Percentiles rank a stretch among this genome's conserved stretches.
Conservation (phyloP, 805 yeast genomes). For the Candida boleticola region DNA sequence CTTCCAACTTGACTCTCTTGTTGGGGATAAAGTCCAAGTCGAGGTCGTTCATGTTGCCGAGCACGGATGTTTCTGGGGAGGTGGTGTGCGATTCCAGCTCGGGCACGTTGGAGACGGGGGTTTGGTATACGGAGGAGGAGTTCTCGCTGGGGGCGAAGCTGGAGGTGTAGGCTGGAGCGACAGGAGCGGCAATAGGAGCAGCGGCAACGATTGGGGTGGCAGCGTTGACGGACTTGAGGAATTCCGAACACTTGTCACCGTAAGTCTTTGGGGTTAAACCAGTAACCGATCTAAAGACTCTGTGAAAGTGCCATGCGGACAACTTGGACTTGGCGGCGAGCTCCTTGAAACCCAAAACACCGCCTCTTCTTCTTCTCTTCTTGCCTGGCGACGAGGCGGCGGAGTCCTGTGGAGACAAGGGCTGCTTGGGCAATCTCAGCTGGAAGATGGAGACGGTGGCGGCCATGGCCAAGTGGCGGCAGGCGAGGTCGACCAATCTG, state of each 20-base stretch:
- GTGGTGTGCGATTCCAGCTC: not conserved
- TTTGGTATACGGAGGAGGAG: not conserved
- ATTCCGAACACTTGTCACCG: slow-evolving; percentile 79
- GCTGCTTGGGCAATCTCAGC: slow-evolving; percentile 18
- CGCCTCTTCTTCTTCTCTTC: slow-evolving; percentile 66
- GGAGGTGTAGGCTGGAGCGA: not conserved
- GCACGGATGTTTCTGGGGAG: not conserved
- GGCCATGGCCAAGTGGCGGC: slow-evolving; percentile 79
- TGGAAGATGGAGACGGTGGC: slow-evolving; percentile 51
- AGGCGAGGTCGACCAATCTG: slow-evolving; percentile 70
- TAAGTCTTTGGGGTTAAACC: slow-evolving; percentile 87
- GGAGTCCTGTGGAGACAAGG: slow-evolving; percentile 17
- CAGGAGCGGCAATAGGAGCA: not conserved
- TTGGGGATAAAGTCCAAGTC: not conserved
- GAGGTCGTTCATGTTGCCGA: not conserved
- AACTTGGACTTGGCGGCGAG: slow-evolving; percentile 80
- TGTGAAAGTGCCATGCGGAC: slow-evolving; percentile 91
- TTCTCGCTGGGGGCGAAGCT: not conserved
- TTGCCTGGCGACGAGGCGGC: slow-evolving; percentile 13
- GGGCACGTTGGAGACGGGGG: not conserved
- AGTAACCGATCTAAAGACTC: slow-evolving; percentile 83
- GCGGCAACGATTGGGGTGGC: not conserved
- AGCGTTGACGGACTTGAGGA: slow-evolving; percentile 29
- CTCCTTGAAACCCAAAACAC: slow-evolving; percentile 80
- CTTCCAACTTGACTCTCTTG: not conserved